Evolutionary conservation across 2,329 filamentous ascomycete species (phyloP), one percentile per base, ranked within the genome.

Genomic region (Aspergillus novofumigatus): DNA sequence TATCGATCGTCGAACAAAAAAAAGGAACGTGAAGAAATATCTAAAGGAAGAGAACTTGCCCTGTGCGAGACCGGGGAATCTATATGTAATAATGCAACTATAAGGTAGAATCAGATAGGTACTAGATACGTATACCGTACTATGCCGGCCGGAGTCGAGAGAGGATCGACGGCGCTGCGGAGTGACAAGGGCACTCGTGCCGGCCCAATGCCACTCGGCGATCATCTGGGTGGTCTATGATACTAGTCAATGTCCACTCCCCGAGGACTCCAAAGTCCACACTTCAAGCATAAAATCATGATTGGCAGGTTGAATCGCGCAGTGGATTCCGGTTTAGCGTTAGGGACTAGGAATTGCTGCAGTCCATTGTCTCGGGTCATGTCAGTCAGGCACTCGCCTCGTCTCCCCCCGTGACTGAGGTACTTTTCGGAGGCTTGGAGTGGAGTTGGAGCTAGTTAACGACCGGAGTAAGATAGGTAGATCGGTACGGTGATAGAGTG

Each of bases 351-450:
- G 59, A 54, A 63, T 60, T 14, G 20, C 21, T 25, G 32, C 38
- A 53, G 57, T 55, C 63, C 63, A 63, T 59, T 62, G 63, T 61
- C 62, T 64, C 59, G 63, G 63, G 63, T 63, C 62, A 62, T 64
- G 60, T 65, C 63, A 64, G 55, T 57, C 57, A 58, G 55, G 26
- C 14, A 35, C 32, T 35, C 28, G 5, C 32, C 5, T 6, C 14
- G 32, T 38, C 5, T n/a, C 5, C 4, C 29, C 32, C 32, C 14
- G 32, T 38, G 14, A 38, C 14, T 38, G 28, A 29, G 28, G 28
- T 29, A 38, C 32, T 38, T 38, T 38, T 38, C 32, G 32, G 54
- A 44, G 21, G 49, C 48, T 55, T 47, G 52, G 41, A 55, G 51
- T 59, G 55, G 60, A 61, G 59, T 38, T 38, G 32, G 32, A 38